Evolutionary conservation across 2,329 filamentous ascomycete species (phyloP).

Genomic region (Diplodia corticola): DNA sequence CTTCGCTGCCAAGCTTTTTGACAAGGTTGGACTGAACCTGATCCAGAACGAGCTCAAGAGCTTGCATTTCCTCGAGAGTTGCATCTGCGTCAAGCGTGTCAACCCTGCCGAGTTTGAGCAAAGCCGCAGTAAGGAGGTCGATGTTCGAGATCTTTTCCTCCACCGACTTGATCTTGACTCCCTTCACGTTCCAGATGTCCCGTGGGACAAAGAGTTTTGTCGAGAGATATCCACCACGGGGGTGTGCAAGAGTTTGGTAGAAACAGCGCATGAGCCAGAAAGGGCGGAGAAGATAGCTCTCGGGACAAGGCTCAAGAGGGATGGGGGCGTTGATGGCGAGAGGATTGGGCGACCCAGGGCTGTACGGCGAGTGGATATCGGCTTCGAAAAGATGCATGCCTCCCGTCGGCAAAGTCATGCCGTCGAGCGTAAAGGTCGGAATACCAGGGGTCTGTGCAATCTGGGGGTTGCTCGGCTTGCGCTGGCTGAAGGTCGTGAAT

Average conservation of each 20-base stretch:
- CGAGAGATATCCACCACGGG: conserved; percentile 87
- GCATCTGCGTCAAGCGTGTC: conserved; percentile 90
- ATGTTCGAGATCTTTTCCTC: conserved; percentile 95
- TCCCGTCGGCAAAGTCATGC: conserved; percentile 58
- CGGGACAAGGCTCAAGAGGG: conserved; percentile 87
- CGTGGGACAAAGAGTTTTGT: conserved; percentile 88
- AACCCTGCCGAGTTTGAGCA: conserved; percentile 78
- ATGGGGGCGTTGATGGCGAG: conserved; percentile 66
- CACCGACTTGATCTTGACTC: conserved; percentile 84
- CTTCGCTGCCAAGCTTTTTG: conserved; percentile 90
- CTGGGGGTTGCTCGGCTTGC: conserved; percentile 53
- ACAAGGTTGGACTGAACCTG: conserved; percentile 74
- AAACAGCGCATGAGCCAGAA: conserved; percentile 98
- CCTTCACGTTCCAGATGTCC: conserved; percentile 91
- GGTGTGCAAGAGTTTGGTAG: conserved; percentile 88
- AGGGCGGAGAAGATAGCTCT: conserved; percentile 82
- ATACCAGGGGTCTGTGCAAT: conserved; percentile 69
- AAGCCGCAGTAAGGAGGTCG: conserved; percentile 83
- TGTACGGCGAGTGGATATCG: conserved; percentile 68
- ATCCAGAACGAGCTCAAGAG: conserved; percentile 80
- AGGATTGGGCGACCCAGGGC: conserved; percentile 65
- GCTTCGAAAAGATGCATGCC: conserved; percentile 82
- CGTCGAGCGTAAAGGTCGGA: conserved; percentile 59
- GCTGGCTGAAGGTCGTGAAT: conserved; percentile 55
- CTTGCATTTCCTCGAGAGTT: conserved; percentile 90